Conservation (phyloP, 2,329 filamentous ascomycete genomes). For the Fusarium stilboides region DNA sequence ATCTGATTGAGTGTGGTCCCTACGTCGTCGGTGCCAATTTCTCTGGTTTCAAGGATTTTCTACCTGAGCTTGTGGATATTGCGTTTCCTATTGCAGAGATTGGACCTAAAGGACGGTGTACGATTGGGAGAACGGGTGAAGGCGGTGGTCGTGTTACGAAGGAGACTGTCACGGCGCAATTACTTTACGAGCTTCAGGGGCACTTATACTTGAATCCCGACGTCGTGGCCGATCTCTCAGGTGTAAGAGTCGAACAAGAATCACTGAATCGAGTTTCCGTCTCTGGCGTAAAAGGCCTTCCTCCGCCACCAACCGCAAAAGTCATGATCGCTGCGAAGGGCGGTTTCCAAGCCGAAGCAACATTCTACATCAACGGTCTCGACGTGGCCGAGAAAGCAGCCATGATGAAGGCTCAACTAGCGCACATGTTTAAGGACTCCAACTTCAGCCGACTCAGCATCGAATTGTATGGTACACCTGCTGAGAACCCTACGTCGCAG, state of each 20-base stretch:
- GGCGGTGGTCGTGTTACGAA: slow-evolving; percentile 57
- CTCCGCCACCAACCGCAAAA: slow-evolving; percentile 53
- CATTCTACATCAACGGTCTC: slow-evolving; percentile 61
- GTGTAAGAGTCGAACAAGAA: slow-evolving; percentile 62
- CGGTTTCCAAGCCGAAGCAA: slow-evolving; percentile 62
- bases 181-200: slow-evolving; percentile 64
- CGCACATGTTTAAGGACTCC: slow-evolving; percentile 52
- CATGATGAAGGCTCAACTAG: slow-evolving; percentile 60
- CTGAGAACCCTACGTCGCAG: slow-evolving; percentile 60
- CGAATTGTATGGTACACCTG: slow-evolving; percentile 55
- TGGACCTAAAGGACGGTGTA: slow-evolving; percentile 50
- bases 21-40: slow-evolving; percentile 71
- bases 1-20: slow-evolving; percentile 68
- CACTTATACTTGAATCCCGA: slow-evolving; percentile 62
- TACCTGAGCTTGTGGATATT: slow-evolving; percentile 51
- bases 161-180: slow-evolving; percentile 56
- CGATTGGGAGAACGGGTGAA: slow-evolving; percentile 55
- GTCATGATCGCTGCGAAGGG: slow-evolving; percentile 62
- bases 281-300: slow-evolving; percentile 47
- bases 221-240: slow-evolving; percentile 58
- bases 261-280: slow-evolving; percentile 53
- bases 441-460: slow-evolving; percentile 57
- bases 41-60: slow-evolving; percentile 60
- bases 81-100: slow-evolving; percentile 59
- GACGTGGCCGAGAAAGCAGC: slow-evolving; percentile 61